phyloP scores from a whole-genome alignment of 345 rosid species.

The Populus pruinosa region DNA sequence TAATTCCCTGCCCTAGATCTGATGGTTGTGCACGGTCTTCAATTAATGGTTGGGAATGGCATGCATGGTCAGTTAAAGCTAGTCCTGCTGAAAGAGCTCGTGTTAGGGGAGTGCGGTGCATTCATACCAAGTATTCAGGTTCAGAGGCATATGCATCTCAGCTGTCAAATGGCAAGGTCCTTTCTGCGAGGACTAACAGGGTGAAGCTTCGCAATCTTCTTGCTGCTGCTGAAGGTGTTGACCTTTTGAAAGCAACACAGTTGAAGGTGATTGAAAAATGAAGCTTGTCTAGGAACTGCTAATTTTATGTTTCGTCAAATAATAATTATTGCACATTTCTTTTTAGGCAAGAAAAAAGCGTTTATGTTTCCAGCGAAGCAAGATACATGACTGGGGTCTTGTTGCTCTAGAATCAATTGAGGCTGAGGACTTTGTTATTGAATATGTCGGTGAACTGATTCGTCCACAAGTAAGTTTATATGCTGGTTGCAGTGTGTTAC shows the following conservation, averaged over 20 bases:
- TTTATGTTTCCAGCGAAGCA: constrained; percentile 86
- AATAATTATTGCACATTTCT: constrained; percentile 13
- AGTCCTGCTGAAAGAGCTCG: constrained; percentile 73
- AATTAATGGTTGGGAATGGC: constrained; percentile 95
- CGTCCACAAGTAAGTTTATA: constrained; percentile 73
- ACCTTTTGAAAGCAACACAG: constrained; percentile 85
- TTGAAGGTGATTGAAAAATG: constrained; percentile 57
- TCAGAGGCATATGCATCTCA: constrained; percentile 46
- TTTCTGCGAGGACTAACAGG: constrained; percentile 96
- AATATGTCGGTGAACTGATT: constrained; percentile 96
- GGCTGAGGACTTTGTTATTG: constrained; percentile 95
- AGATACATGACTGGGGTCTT: constrained; percentile 99
- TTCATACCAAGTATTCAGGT: constrained; percentile 38
- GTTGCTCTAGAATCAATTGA: constrained; percentile 91
- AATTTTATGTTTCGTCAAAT: constrained; percentile 2
- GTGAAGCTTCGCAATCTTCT: constrained; percentile 93
- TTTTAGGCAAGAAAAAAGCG: constrained; percentile 89
- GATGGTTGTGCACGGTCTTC: constrained; percentile 92
- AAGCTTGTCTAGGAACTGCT: constrained; percentile 16
- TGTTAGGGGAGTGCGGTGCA: constrained; percentile 55
- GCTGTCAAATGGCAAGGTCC: constrained; percentile 49
- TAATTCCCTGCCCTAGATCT: constrained; percentile 55
- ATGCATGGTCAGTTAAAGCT: constrained; percentile 78
- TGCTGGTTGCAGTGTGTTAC: constrained; percentile 1
- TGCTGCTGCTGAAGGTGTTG: constrained; percentile 97